Percentiles rank a stretch among this genome's conserved stretches.
Conservation (phyloP, 2,329 filamentous ascomycete genomes). For the Chaetothyriales sp. region DNA sequence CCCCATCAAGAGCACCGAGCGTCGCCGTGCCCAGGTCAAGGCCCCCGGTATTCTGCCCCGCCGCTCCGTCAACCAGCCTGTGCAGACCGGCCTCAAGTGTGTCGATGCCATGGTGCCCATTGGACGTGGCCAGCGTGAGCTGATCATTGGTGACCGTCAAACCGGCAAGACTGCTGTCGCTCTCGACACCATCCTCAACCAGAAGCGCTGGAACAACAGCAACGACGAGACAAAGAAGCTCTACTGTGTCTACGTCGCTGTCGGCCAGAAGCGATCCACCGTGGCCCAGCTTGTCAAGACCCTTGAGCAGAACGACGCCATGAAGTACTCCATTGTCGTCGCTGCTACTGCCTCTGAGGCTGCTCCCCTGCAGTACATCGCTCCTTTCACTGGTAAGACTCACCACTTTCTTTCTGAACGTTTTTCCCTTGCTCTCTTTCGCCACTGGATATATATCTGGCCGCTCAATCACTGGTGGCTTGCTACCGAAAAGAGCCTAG, state of each 20-base stretch:
- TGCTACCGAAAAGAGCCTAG: too few relatives aligned
- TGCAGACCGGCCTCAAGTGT: slow-evolving; percentile 98
- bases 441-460: not conserved
- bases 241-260: slow-evolving; percentile 97
- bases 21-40: slow-evolving; percentile 95
- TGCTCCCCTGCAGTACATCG: slow-evolving; percentile 83
- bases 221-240: slow-evolving; percentile 94
- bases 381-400: slow-evolving; percentile 62
- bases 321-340: slow-evolving; percentile 93
- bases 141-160: slow-evolving; percentile 99
- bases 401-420: slow-evolving; percentile 17
- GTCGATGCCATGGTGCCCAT: slow-evolving; percentile 99
- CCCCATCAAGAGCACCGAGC: slow-evolving; percentile 80
- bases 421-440: slow-evolving; percentile 1
- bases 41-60: slow-evolving; percentile 96
- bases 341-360: slow-evolving; percentile 96
- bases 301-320: slow-evolving; percentile 97
- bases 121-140: slow-evolving; percentile 98
- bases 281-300: slow-evolving; percentile 99
- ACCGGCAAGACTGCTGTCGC: slow-evolving; percentile 99
- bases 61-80: slow-evolving; percentile 92
- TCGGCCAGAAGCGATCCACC: slow-evolving; percentile 98
- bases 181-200: slow-evolving; percentile 96
- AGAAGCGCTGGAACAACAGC: slow-evolving; percentile 89
- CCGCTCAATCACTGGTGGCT: too few relatives aligned